Evolutionary conservation across 805 yeast species (phyloP).

Genomic region (Metschnikowia hibisci): DNA sequence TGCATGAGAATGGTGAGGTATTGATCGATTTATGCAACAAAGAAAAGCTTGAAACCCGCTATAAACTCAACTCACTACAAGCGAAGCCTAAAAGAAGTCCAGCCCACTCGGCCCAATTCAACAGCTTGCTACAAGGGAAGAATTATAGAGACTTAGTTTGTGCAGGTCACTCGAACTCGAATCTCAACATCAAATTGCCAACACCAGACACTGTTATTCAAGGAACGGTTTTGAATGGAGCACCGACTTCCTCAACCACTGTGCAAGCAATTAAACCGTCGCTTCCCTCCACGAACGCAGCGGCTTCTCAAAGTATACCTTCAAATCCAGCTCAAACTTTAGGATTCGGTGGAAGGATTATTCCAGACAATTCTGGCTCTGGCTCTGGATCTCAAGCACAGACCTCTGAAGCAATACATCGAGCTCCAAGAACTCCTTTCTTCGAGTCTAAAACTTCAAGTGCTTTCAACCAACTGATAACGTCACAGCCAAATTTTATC

Average conservation of each 20-base stretch:
- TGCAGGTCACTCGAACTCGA: conserved; percentile 29
- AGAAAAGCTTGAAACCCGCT: conserved; percentile 37
- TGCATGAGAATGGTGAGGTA: conserved; percentile 27
- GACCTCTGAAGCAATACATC: not conserved
- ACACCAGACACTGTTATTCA: not conserved
- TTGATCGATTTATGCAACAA: conserved; percentile 40
- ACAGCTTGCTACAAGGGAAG: conserved; percentile 23
- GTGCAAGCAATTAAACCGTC: not conserved
- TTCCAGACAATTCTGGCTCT: not conserved
- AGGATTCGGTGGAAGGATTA: conserved; percentile 1
- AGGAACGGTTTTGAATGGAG: not conserved
- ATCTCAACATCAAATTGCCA: conserved; percentile 17
- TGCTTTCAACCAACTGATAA: not conserved
- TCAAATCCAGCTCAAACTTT: not conserved
- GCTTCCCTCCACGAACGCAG: not conserved
- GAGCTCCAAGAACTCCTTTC: not conserved
- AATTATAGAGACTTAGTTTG: conserved; percentile 29
- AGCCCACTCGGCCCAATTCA: conserved; percentile 31
- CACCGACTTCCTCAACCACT: not conserved
- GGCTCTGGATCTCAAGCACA: too few species aligned
- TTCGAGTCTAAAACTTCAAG: not conserved
- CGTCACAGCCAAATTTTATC: not conserved
- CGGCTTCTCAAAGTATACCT: not conserved
- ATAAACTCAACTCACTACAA: conserved; percentile 34
- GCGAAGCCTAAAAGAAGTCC: conserved; percentile 39